Percentiles rank a stretch among this genome's conserved stretches.
Conservation (phyloP, 768 basidiomycete species). For the Suillus sp. region DNA sequence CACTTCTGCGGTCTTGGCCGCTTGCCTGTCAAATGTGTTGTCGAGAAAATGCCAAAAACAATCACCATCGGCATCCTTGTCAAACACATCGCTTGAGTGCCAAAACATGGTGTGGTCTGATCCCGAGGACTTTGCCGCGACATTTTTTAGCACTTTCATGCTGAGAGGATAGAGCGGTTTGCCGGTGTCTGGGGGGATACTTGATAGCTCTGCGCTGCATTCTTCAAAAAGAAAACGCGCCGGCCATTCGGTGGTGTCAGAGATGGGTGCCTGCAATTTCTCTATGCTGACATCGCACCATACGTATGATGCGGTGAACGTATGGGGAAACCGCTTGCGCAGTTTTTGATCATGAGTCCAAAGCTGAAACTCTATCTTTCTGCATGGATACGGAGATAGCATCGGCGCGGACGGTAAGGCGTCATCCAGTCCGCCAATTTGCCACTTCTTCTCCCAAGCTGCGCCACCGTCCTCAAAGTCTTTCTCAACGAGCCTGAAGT, state of each 20-base stretch:
- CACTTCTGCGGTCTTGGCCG: background rate
- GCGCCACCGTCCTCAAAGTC: slow-evolving; percentile 7
- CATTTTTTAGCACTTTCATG: background rate
- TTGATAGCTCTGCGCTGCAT: background rate
- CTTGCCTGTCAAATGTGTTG: background rate
- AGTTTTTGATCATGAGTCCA: slow-evolving; percentile 7
- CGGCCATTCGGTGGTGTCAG: background rate
- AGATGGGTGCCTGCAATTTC: slow-evolving; percentile 1
- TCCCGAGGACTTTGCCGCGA: background rate
- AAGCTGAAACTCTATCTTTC: slow-evolving; percentile 13
- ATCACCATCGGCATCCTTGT: background rate
- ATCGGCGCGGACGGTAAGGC: background rate
- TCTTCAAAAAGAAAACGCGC: slow-evolving; percentile 4
- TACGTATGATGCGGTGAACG: background rate
- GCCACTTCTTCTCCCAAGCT: slow-evolving; percentile 2
- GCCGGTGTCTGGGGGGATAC: background rate
- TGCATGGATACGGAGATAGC: slow-evolving; percentile 2
- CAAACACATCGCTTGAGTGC: background rate
- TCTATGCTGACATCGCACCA: slow-evolving; percentile 1
- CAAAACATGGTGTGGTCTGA: background rate
- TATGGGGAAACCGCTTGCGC: background rate
- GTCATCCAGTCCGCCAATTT: background rate
- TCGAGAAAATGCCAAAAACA: slow-evolving; percentile 3
- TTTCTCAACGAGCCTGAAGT: background rate
- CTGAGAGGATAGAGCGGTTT: background rate